These are phyloP conservation scores for Polysphondylium violaceum DNA, from an alignment of 78 protist species.

Conservation along the genomic window DNA sequence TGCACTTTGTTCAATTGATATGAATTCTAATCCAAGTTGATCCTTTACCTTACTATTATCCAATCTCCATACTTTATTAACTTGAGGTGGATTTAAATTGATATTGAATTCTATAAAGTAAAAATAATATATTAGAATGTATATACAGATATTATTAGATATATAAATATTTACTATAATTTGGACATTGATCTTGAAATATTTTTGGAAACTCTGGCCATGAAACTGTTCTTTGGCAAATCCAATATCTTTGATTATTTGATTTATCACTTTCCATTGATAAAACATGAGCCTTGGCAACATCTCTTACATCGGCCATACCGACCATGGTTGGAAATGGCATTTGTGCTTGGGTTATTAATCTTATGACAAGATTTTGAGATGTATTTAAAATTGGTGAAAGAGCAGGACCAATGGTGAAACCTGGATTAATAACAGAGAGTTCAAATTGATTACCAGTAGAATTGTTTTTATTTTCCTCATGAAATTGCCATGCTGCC, in stretches of 20 bases:
- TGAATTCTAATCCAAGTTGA: no score
- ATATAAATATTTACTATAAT: no score
- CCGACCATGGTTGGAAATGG: not conserved
- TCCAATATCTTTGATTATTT: not conserved
- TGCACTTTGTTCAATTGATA: no score
- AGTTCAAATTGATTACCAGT: constrained; percentile 8
- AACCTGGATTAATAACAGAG: constrained; percentile 6
- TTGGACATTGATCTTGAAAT: no score
- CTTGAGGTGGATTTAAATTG: no score
- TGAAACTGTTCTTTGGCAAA: no score
- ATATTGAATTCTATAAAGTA: no score
- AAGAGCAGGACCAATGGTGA: not conserved
- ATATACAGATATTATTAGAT: no score
- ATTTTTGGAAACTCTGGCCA: no score
- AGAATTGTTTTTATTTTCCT: not conserved
- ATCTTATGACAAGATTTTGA: not conserved
- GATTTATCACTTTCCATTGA: constrained; percentile 3
- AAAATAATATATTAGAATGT: no score
- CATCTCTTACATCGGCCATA: constrained; percentile 5
- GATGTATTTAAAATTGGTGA: not conserved
- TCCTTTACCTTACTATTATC: no score
- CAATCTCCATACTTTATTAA: no score
- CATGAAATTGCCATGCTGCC: constrained; percentile 19
- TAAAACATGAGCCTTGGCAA: not conserved
- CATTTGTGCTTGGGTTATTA: not conserved